Evolutionary conservation across 805 yeast species (phyloP).

Genomic region (Metschnikowia lunata): DNA sequence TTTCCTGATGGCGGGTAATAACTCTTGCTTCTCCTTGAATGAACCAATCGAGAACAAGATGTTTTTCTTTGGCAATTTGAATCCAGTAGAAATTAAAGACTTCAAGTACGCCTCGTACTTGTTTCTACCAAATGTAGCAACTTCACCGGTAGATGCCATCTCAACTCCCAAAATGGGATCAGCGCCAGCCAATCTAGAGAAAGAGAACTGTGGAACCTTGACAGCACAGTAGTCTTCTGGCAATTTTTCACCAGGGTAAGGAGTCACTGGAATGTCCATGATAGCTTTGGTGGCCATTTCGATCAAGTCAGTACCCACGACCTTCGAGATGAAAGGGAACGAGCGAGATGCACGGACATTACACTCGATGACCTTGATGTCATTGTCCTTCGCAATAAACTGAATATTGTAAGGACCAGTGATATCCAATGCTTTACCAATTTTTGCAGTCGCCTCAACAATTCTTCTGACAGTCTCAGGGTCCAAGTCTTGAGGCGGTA

Average conservation of each 20-base stretch:
- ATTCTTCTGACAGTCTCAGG: constrained; percentile 88
- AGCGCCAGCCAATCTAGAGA: constrained; percentile 95
- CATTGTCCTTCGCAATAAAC: constrained; percentile 92
- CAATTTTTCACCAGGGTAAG: constrained; percentile 84
- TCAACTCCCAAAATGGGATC: constrained; percentile 98
- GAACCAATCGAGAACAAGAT: constrained; percentile 93
- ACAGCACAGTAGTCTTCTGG: constrained; percentile 95
- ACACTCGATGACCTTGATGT: constrained; percentile 96
- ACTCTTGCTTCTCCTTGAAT: constrained; percentile 90
- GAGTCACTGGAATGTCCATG: constrained; percentile 78
- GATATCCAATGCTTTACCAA: constrained; percentile 89
- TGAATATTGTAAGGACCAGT: constrained; percentile 98
- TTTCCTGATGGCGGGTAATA: constrained; percentile 80
- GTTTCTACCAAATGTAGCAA: constrained; percentile 93
- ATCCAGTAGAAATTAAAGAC: constrained; percentile 91
- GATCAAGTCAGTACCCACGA: constrained; percentile 91
- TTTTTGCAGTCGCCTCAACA: constrained; percentile 93
- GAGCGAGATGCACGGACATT: constrained; percentile 99
- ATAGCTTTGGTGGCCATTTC: constrained; percentile 97
- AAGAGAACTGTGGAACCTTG: constrained; percentile 96
- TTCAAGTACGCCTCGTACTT: constrained; percentile 97
- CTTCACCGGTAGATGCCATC: constrained; percentile 99
- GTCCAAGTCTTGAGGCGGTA: constrained; percentile 93
- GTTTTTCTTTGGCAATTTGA: constrained; percentile 92
- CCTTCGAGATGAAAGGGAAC: constrained; percentile 97